Base-by-base conservation (phyloP, 1,284 basidiomycete species). In the Apiotrichum porosum region DNA sequence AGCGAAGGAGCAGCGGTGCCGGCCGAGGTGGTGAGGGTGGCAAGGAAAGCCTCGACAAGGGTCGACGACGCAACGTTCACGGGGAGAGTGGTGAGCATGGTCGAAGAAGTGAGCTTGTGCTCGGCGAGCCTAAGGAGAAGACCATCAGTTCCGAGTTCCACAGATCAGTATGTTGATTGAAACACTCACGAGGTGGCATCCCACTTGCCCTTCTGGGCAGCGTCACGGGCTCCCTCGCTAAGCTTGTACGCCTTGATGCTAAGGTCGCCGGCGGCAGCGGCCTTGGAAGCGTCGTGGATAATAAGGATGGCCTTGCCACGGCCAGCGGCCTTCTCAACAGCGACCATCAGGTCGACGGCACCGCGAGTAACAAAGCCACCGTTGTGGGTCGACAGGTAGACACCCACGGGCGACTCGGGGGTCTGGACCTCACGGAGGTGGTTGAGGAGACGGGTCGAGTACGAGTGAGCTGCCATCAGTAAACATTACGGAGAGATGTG, bases 351-450 rank as follows among this genome's bases (percentile, higher is more conserved):
- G 54, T 97, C 90, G 42, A 97, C 79, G 39, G 95, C 76, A n/a
- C 83, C 82, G 67, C 91, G 87, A 63, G 84, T 87, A 74, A 89
- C 85, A 74, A 94, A 97, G n/a, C 90, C 90, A 33, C 91, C 90
- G 43, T 90, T 79, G 17, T 84, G 83, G 38, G 85, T 89, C 38
- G 86, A 86, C 71, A 95, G 90, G 78, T 99, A 99, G 74, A 97
- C 91, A 37, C 95, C 95, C 49, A 98, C 88, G 40, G 95, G 83
- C 61, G 87, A 91, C 71, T 94, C 92, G 66, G 97, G 93, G 46
- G 86, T 84, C 69, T 91, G 88, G 52, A 97, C 90, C 69, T 97
- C 66, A 12, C 63, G 58, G 26, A 72, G 63, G 49, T 72, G 66
- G 31, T 54, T 60, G 21, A 74, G 61, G 28, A 74, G 64, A 37